Conservation (phyloP, 257 asterid species). For the Thymus quinquecostatus region DNA sequence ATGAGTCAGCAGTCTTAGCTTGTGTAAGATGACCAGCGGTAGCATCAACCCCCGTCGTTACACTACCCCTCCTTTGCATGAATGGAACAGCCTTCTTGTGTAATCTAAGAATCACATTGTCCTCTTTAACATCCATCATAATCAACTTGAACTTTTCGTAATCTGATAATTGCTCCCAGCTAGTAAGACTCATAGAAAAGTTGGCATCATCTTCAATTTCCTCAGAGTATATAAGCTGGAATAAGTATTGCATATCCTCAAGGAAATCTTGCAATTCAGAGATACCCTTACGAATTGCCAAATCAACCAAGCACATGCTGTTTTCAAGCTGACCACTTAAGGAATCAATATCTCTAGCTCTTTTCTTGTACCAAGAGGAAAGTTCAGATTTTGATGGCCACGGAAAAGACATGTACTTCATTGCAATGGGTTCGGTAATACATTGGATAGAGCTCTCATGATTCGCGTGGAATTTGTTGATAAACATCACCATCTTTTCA, state of each 20-base stretch:
- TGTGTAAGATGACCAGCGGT: slow-evolving; percentile 34
- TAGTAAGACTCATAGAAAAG: slow-evolving; percentile 64
- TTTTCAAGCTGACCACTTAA: slow-evolving; percentile 94
- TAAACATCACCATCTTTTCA: slow-evolving; percentile 60
- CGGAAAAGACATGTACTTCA: slow-evolving; percentile 57
- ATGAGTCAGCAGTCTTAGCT: slow-evolving; percentile 57
- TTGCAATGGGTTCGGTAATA: slow-evolving; percentile 78
- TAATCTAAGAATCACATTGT: slow-evolving; percentile 64
- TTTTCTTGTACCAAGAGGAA: slow-evolving; percentile 81
- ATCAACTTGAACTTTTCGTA: slow-evolving; percentile 88
- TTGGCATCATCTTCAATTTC: slow-evolving; percentile 51
- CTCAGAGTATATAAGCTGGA: slow-evolving; percentile 74
- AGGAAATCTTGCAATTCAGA: slow-evolving; percentile 70
- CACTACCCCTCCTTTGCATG: slow-evolving; percentile 58
- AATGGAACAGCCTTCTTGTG: slow-evolving; percentile 79
- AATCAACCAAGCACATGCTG: slow-evolving; percentile 79
- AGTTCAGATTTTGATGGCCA: slow-evolving; percentile 92
- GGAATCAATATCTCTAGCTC: slow-evolving; percentile 90
- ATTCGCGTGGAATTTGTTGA: slow-evolving; percentile 46
- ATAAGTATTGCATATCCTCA: slow-evolving; percentile 75
- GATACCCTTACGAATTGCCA: slow-evolving; percentile 81
- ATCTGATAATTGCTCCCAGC: slow-evolving; percentile 86
- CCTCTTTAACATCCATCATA: slow-evolving; percentile 66
- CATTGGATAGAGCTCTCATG: slow-evolving; percentile 50
- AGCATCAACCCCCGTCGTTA: slow-evolving; percentile 37